Base-by-base conservation (phyloP, 1,284 basidiomycete genomes). In the Trametes polyzona region DNA sequence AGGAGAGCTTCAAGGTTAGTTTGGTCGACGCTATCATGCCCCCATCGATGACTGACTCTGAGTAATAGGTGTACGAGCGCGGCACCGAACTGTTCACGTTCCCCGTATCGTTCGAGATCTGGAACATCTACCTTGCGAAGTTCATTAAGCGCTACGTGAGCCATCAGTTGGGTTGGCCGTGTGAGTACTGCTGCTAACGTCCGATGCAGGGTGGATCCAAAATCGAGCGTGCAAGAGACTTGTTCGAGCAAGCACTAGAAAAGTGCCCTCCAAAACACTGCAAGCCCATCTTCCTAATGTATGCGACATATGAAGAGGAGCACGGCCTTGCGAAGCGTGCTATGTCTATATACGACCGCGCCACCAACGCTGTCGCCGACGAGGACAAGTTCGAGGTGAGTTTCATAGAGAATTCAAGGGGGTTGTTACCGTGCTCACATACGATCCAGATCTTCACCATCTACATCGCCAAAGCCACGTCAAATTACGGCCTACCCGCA, bases 91-190 rank as follows among this genome's bases (percentile, higher is more conserved):
- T 98, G 17, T 99, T 99, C 80, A 96, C 95, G 7, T 99, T 95
- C 80, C 97, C 97, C 0, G 88, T 99, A 44, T 96, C 95, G 2
- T 99, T 98, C 71, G 97, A 99, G 76, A 87, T 99, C 63, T 99
- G 97, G 96, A 99, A 99, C 72, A 96, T 98, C 56, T 99, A 98
- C 74, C 78, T 99, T 36, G 91, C 93, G 56, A 98, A 98, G 75
- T 99, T 99, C 71, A 85, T 96, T 62, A 96, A 95, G 75, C 90
- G 97, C 72, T 98, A 97, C 76, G 93, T 94, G 67, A 71, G 90
- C 29, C n/a, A 41, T 35, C 6, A 4, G 7, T 17, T 29, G 33
- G 11, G 33, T 23, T n/a, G 4, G 9, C 16, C 33, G 33, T 2
- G 11, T n/a, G 3, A 5, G 14, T 17, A 17, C 24, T 7, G 26